Evolutionary conservation across 2,329 filamentous ascomycete genomes (phyloP), one percentile per base, ranked within the genome.

Genomic region (Xylaria sp.): DNA sequence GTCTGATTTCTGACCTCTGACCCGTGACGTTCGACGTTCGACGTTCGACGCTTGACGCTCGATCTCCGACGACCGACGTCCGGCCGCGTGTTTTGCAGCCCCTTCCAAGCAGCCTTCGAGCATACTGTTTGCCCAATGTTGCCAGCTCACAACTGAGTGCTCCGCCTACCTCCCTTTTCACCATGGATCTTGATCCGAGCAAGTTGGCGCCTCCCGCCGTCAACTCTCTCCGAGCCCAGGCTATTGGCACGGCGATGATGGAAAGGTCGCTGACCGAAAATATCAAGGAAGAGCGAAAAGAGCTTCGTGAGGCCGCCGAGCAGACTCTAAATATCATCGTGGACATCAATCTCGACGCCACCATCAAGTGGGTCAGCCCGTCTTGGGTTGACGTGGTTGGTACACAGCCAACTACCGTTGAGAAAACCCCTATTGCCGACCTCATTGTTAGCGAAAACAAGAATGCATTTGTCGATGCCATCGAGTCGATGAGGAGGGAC

Each of bases 251-350:
- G 52, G 78, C 80, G 59, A 90, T 91, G 89, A 90, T 91, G 89
- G 86, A 89, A 79, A 83, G 89, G 67, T 87, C 93, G 13, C 84
- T 96, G 74, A 98, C 92, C 82, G 90, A 94, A 81, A 91, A 97
- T 80, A 98, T 98, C 76, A 91, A 93, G 75, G 94, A 97, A 78
- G 94, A 98, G 83, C 89, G 94, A 71, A 92, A 97, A 79, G 95
- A 98, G 79, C 87, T 99, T 74, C 94, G 94, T 78, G 93, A 97
- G 83, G 96, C 95, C 50, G 96, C 95, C 60, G 95, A 98, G 82
- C 94, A 98, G 83, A 98, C 94, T 25, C 87, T 97, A 79, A 99
- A 98, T 81, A 93, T 97, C 72, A 97, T 99, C 79, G 88, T 99
- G 78, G 95, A 99, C 82, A 86, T 99, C 73, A 94, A 94, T 77